Evolutionary conservation across 1,284 basidiomycete species (phyloP).

Genomic region (Anthracocystis setariae): DNA sequence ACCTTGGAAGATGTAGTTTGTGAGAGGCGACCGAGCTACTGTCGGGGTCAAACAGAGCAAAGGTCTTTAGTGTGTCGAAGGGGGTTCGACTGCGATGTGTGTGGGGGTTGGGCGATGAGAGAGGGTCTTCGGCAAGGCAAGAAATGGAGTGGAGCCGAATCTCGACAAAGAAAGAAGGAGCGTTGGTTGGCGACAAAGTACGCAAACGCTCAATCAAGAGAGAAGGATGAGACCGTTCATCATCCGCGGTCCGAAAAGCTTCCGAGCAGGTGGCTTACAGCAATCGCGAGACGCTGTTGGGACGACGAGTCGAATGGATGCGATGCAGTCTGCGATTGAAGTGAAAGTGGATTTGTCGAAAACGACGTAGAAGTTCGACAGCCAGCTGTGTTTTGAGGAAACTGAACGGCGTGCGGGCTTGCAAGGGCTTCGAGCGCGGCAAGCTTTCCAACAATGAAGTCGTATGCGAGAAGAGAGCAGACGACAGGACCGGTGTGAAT

Average conservation of each 20-base stretch:
- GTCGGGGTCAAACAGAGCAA: background rate
- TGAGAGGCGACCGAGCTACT: background rate
- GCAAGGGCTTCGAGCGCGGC: slow-evolving; percentile 1
- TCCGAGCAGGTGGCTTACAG: background rate
- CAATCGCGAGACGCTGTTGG: background rate
- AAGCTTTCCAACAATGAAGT: background rate
- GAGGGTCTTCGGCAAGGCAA: background rate
- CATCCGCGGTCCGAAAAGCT: slow-evolving; percentile 17
- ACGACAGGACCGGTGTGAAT: background rate
- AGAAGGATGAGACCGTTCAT: slow-evolving; percentile 22
- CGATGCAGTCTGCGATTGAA: background rate
- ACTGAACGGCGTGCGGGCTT: background rate
- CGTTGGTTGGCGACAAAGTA: slow-evolving; percentile 19
- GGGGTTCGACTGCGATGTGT: background rate
- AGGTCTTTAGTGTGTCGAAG: background rate
- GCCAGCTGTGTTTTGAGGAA: background rate
- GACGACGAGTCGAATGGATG: background rate
- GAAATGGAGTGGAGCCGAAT: background rate
- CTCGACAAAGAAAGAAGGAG: slow-evolving; percentile 22
- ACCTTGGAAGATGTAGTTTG: slow-evolving; percentile 8
- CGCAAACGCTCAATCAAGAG: slow-evolving; percentile 40
- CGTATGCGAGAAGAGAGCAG: background rate
- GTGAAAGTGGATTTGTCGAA: slow-evolving; percentile 3
- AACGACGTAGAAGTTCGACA: background rate
- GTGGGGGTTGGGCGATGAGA: background rate